A percentile compares a stretch with the other conserved stretches of the same genome.
phyloP scores from a whole-genome alignment of 148 eudicot genomes.

The Amaranthus palmeri region DNA sequence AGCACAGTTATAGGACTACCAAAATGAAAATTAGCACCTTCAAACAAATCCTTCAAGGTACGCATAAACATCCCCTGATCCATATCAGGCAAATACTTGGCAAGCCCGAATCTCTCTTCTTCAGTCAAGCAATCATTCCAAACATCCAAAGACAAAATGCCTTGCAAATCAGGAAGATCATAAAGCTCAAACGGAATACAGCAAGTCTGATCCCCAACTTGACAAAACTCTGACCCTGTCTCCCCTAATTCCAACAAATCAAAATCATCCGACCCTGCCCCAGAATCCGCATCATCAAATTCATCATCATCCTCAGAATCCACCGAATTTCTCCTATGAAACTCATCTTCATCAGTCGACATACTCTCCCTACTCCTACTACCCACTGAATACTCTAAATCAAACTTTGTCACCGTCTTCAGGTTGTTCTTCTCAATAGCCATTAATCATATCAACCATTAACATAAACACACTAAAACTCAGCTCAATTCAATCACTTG shows the following conservation, averaged over 20 bases:
- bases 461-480: background rate
- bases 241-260: constrained; percentile 91
- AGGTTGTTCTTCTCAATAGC: constrained; percentile 86
- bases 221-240: constrained; percentile 81
- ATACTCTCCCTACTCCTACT: constrained; percentile 76
- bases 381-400: constrained; percentile 52
- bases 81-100: constrained; percentile 88
- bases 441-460: constrained; percentile 45
- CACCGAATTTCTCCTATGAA: constrained; percentile 29
- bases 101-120: constrained; percentile 70
- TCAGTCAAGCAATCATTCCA: constrained; percentile 91
- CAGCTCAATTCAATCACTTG: constrained; percentile 5
- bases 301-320: constrained; percentile 72
- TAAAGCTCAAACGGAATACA: constrained; percentile 81
- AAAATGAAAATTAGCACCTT: constrained; percentile 72
- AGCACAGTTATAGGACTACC: constrained; percentile 65
- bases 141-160: constrained; percentile 73
- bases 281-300: constrained; percentile 91
- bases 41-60: constrained; percentile 81
- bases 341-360: constrained; percentile 71
- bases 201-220: constrained; percentile 85
- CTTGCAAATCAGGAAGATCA: constrained; percentile 66
- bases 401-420: constrained; percentile 58
- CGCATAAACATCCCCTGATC: constrained; percentile 76
- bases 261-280: constrained; percentile 94